Base-by-base conservation (phyloP, 2,329 filamentous ascomycete genomes). In the Cadophora luteo-olivacea region DNA sequence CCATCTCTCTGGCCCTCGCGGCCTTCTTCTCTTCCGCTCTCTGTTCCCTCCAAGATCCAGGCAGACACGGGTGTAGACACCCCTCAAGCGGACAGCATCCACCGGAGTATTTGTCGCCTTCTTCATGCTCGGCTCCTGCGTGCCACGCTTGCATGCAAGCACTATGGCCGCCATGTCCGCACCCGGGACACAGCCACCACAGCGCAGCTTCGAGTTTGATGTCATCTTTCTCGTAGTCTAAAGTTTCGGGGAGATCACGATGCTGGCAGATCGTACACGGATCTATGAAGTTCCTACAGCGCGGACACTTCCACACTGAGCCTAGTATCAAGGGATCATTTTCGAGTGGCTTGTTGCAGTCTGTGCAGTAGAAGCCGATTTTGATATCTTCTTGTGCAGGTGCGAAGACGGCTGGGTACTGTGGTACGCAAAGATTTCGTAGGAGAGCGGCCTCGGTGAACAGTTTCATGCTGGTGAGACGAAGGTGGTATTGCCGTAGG, bases 131-230 rank as follows among this genome's bases (percentile, higher is more conserved):
- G 3, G 69, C 68, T 8, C 70, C 72, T 0, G 81, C 81, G 76
- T 90, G 88, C 88, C 88, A 91, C 1, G 81, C 81, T 65, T 85
- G 82, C 0, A 91, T 81, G 68, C 88, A 91, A 0, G 84, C 83
- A 0, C 85, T 82, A 76, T 91, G 88, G 0, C 88, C 88, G 33
- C 88, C 88, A 72, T 91, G 88, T 0, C 83, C 83, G 73, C 88
- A 91, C 14, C 85, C 86, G 0, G 85, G 84, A 68, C 88, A 91
- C 73, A 87, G 87, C 86, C 86, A 90, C 88, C 88, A 91, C 1
- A 83, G 32, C 1, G 52, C 25, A 3, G 49, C 24, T 9, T 51
- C 29, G 11, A 61, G 22, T 38, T 70, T 24, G 4, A 68, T 7
- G n/a, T 66, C 63, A 0, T 51, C 38, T n/a, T 67, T 66, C 14